Conservation (phyloP, 164 flowering plant species). For the Warburgia ugandensis region DNA sequence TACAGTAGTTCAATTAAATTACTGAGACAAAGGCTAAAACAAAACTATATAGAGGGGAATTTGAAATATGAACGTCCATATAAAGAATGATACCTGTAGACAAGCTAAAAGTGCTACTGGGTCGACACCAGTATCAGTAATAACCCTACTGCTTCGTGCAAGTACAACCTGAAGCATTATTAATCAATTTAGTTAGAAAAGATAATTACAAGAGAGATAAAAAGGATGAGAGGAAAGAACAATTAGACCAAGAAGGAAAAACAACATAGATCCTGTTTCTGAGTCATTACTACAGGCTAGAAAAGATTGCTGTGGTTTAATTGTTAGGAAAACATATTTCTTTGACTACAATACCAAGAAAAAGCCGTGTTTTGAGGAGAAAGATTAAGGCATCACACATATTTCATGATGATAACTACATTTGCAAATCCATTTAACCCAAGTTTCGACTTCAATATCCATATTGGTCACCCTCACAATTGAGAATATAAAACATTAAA, state of each 20-base stretch:
- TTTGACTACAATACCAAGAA: too few species aligned
- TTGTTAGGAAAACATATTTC: neutral
- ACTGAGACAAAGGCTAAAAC: neutral
- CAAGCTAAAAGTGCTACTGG: constrained; percentile 73
- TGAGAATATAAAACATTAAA: too few species aligned
- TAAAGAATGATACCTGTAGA: constrained; percentile 48
- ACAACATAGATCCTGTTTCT: neutral
- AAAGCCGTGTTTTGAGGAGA: too few species aligned
- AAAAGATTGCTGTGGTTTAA: neutral
- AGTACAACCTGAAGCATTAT: constrained; percentile 70
- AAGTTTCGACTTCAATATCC: too few species aligned
- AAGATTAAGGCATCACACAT: too few species aligned
- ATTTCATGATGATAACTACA: too few species aligned
- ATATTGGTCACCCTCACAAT: too few species aligned
- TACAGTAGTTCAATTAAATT: neutral
- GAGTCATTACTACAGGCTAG: neutral
- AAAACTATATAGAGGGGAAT: neutral
- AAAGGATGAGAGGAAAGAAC: too few species aligned
- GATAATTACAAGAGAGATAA: neutral
- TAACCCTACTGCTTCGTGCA: constrained; percentile 73
- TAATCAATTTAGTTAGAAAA: neutral
- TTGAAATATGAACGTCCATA: neutral
- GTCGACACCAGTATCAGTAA: constrained; percentile 55
- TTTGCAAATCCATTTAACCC: too few species aligned
- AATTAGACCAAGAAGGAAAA: too few species aligned